Evolutionary conservation across 345 rosid genomes (phyloP).

Genomic region (Firmiana major): DNA sequence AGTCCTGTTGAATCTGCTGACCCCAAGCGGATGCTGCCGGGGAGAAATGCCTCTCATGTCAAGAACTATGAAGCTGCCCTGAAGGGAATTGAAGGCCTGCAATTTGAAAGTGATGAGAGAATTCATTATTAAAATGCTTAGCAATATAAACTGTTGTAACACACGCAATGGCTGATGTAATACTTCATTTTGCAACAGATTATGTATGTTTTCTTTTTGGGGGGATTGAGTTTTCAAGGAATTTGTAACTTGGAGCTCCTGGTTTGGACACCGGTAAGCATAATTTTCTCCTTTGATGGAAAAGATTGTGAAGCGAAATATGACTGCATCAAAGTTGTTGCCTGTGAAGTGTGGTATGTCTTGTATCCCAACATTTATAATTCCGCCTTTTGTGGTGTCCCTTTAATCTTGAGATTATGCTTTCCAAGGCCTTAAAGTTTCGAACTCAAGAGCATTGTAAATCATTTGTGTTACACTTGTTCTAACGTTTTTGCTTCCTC

Average conservation of each 20-base stretch:
- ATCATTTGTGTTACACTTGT: not conserved
- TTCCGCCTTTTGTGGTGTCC: not conserved
- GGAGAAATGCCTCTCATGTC: slow-evolving; percentile 26
- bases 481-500: not conserved
- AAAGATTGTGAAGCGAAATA: slow-evolving; percentile 9
- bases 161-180: slow-evolving; percentile 1
- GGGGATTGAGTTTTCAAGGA: slow-evolving; percentile 2
- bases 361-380: not conserved
- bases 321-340: not conserved
- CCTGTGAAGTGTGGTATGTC: not conserved
- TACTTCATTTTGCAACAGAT: slow-evolving; percentile 1
- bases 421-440: not conserved
- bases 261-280: not conserved
- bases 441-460: not conserved
- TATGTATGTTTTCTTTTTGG: slow-evolving; percentile 1
- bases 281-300: not conserved
- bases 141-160: not conserved
- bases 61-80: slow-evolving; percentile 20
- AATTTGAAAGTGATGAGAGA: slow-evolving; percentile 17
- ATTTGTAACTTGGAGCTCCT: not conserved
- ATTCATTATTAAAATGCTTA: slow-evolving; percentile 12
- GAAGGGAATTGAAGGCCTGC: slow-evolving; percentile 19
- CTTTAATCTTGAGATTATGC: not conserved
- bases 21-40: slow-evolving; percentile 53
- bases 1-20: slow-evolving; percentile 56